Evolutionary conservation across 1,284 basidiomycete genomes (phyloP).

Genomic region (Ganoderma leucocontextum): DNA sequence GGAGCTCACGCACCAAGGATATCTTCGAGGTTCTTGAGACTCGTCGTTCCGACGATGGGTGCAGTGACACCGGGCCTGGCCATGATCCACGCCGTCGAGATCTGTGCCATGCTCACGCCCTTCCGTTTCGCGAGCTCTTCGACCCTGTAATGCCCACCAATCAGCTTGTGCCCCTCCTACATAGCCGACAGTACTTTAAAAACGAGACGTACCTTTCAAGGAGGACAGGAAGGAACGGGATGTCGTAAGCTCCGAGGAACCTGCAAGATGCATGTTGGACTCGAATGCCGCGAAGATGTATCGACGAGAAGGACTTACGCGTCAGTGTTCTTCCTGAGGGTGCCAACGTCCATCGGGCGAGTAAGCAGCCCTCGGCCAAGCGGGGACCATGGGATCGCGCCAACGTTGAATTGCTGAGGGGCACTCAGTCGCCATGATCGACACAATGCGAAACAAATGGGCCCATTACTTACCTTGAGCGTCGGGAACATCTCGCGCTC

Average conservation of each 20-base stretch:
- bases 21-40: conserved; percentile 57
- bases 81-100: conserved; percentile 29
- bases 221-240: not conserved
- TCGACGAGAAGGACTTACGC: not conserved
- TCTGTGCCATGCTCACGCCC: conserved; percentile 39
- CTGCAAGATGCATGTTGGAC: not conserved
- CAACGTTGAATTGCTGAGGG: conserved; percentile 44
- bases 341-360: conserved; percentile 40
- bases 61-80: conserved; percentile 51
- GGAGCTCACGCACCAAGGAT: conserved; percentile 48
- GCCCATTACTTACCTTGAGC: conserved; percentile 35
- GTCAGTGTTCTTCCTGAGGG: conserved; percentile 39
- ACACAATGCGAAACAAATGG: not conserved
- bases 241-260: not conserved
- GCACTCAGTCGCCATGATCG: not conserved
- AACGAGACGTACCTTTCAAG: not conserved
- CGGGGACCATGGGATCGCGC: conserved; percentile 53
- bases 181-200: not conserved
- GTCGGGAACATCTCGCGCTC: conserved; percentile 60
- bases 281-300: not conserved
- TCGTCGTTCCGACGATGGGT: conserved; percentile 62
- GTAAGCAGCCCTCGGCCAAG: conserved; percentile 49
- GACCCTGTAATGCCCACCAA: conserved; percentile 36
- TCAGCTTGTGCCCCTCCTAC: not conserved
- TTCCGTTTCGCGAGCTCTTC: conserved; percentile 53